Evolutionary conservation across 345 rosid genomes (phyloP), one percentile per base, ranked within the genome.

Genomic region (Lepidium didymum): DNA sequence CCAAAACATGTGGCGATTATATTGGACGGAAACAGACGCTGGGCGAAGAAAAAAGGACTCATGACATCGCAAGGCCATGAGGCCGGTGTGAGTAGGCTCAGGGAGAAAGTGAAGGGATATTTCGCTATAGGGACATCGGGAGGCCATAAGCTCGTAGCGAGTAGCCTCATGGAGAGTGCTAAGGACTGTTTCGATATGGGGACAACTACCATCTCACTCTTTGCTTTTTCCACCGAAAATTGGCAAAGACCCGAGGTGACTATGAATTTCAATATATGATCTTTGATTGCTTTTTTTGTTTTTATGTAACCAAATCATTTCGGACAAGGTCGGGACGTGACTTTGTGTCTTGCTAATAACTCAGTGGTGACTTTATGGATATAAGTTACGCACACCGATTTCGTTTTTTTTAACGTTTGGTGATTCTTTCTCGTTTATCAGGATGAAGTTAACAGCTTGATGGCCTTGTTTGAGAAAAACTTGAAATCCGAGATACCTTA

Each of bases 1-100:
- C 92, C 97, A 42, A 81, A 75, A 56, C 95, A 90, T 62, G 95
- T 90, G 57, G 90, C 97, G 40, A 66, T 87, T 27, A 83, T 90
- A 51, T 83, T 90, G 87, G 97, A 85, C 45, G 97, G 95, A 13
- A 87, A 83, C 67, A 86, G 72, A 23, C 70, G 92, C 68, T 90
- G 92, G 92, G 90, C 90, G 3, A 70, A 77, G 46, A 79, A 79
- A 53, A 79, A 80, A 14, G 94, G 91, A 29, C 33, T 82, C 35
- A 61, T 50, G 10, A 34, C 85, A 34, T 44, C 77, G 4, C 72
- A 75, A 2, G 97, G 97, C 4, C 95, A 87, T 66, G 74, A 81
- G 52, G 92, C 86, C 1, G 90, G 97, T 11, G 86, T 76, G 0
- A 61, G 42, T 58, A 78, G 76, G 31, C 65, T 87, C 21, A 61